A percentile compares a stretch with the other conserved stretches of the same genome.
Evolutionary conservation across 345 rosid genomes (phyloP).

Genomic region (Erodium maritimum): DNA sequence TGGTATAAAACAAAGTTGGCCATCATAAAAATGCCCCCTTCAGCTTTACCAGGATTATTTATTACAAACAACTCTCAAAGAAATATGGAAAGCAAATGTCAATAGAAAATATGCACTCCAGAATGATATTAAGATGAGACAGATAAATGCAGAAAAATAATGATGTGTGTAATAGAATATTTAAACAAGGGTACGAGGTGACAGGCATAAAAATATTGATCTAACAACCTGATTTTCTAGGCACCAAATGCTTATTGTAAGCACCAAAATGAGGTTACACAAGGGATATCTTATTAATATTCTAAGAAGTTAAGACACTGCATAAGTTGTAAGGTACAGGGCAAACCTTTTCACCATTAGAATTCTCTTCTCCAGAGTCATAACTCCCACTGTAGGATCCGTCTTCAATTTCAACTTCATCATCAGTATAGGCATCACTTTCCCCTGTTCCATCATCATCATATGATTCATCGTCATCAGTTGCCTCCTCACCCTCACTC

Average conservation of each 20-base stretch:
- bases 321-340: slow-evolving; percentile 9
- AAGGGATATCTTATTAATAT: too few relatives aligned
- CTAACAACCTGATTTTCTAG: background rate
- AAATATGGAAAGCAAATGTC: background rate
- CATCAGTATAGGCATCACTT: slow-evolving; percentile 35
- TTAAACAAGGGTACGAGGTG: background rate
- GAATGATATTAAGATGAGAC: background rate
- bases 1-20: too few relatives aligned
- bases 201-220: too few relatives aligned
- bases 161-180: background rate
- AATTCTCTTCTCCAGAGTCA: slow-evolving; percentile 22
- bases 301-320: background rate
- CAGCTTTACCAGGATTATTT: too few relatives aligned
- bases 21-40: too few relatives aligned
- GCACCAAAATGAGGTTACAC: background rate
- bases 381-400: slow-evolving; percentile 36
- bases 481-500: slow-evolving; percentile 71
- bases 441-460: slow-evolving; percentile 54
- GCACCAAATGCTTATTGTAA: background rate
- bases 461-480: slow-evolving; percentile 74
- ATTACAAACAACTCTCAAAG: too few relatives aligned
- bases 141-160: too few relatives aligned
- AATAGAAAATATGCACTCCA: background rate
- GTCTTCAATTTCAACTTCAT: slow-evolving; percentile 35
- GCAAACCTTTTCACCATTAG: slow-evolving; percentile 32